phyloP scores from a whole-genome alignment of 179 eudicot genomes.

The Pouteria campechiana region DNA sequence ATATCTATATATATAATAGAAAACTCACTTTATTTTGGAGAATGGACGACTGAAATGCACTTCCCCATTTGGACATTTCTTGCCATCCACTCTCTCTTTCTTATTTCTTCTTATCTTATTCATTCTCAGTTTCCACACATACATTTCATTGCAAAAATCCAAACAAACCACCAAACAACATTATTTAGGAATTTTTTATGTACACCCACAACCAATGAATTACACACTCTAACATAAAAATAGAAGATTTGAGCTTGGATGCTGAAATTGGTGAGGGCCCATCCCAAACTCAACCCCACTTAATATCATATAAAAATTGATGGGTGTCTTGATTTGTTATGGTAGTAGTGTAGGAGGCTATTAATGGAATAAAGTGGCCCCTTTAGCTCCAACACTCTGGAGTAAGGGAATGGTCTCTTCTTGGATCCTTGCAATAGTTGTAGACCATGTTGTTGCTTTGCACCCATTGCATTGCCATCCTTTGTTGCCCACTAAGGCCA shows the following conservation, averaged over 20 bases:
- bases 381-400: slow-evolving; percentile 57
- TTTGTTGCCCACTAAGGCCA: slow-evolving; percentile 44
- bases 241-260: no score
- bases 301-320: not conserved
- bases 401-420: slow-evolving; percentile 70
- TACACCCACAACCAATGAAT: no score
- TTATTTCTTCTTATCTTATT: not conserved
- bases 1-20: not conserved
- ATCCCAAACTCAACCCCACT: slow-evolving; percentile 3
- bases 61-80: not conserved
- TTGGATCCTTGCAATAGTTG: slow-evolving; percentile 61
- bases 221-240: no score
- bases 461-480: slow-evolving; percentile 70
- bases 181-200: not conserved
- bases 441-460: slow-evolving; percentile 54
- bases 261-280: slow-evolving; percentile 7
- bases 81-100: not conserved
- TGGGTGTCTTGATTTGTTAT: not conserved
- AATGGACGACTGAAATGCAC: not conserved
- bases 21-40: not conserved
- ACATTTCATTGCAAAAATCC: not conserved
- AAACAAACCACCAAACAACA: slow-evolving; percentile 1
- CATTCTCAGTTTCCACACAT: not conserved
- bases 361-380: not conserved
- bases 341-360: not conserved